Base-by-base conservation (phyloP, 805 yeast species). In the Candida tibetensis region DNA sequence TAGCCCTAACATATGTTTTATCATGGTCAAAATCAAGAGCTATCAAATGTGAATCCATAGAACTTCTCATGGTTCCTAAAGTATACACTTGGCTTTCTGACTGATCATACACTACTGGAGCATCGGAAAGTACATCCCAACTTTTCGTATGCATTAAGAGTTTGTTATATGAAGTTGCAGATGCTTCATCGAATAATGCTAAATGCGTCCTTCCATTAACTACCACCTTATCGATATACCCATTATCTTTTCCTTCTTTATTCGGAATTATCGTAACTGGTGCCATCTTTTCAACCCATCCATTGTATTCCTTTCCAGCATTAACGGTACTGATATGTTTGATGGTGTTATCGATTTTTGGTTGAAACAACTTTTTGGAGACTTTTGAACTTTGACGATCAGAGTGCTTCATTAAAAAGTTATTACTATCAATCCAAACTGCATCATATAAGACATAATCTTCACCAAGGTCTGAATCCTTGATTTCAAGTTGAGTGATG, bases 251-350 rank as follows among this genome's bases (percentile, higher is more conserved):
- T 2, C 34, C 34, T 8, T 35, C 37, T 2, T 40, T 33, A 14
- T 26, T n/a, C 14, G 38, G 39, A 6, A 51, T 35, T 3, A 46
- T 10, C 2, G 44, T 42, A 3, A 55, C 30, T 4, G 47, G 48
- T 10, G 42, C 27, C 5, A 49, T 26, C 32, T 53, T 52, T 25
- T 53, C 59, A 2, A 57, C 38, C 61, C 61, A 57, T 1, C 60
- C 59, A 21, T 38, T 31, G 29, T 41, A 55, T 27, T 40, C 47
- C n/a, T n/a, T n/a, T 5, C 37, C 34, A 4, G 57, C 34, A 18
- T 48, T 42, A 2, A 28, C 21, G 5, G 36, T 18, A 1, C 45
- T 29, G 5, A 53, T 38, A 1, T 30, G 32, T 9, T 25, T 19
- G 1, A 40, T 39, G 12, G 15, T 17, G 3, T 17, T 23, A 4